phyloP scores from a whole-genome alignment of 345 rosid genomes.

The Populus pruinosa region DNA sequence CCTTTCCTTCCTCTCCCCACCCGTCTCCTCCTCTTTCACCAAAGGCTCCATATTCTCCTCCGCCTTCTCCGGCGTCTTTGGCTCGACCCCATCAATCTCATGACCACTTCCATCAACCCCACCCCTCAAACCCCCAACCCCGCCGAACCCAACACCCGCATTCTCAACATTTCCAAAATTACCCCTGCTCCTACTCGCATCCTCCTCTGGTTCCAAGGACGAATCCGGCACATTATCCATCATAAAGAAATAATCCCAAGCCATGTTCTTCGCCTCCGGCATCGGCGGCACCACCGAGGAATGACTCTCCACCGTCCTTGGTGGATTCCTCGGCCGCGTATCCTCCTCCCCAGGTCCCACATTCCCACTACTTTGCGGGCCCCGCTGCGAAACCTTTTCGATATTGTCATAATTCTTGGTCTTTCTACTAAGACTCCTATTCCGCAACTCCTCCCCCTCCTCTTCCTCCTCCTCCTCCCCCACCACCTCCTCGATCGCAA shows the following conservation, averaged over 20 bases:
- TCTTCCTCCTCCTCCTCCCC: constrained; percentile 45
- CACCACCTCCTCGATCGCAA: constrained; percentile 42
- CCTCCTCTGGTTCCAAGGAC: constrained; percentile 44
- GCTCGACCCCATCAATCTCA: constrained; percentile 35
- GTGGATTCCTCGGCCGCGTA: constrained; percentile 23
- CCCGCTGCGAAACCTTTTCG: constrained; percentile 19
- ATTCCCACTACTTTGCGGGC: constrained; percentile 15
- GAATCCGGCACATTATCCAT: constrained; percentile 59
- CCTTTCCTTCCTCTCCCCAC: constrained; percentile 20
- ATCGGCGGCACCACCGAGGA: constrained; percentile 39
- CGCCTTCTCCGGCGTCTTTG: constrained; percentile 59
- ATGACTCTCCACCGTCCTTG: constrained; percentile 32
- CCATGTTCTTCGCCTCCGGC: constrained; percentile 34
- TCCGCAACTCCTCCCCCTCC: constrained; percentile 45
- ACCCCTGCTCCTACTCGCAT: constrained; percentile 1
- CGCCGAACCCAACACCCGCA: constrained; percentile 10
- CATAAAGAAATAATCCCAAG: constrained; percentile 39
- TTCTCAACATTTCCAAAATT: constrained; percentile 12
- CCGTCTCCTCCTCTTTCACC: constrained; percentile 23
- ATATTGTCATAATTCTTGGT: constrained; percentile 17
- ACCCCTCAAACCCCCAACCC: constrained; percentile 7
- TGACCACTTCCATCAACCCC: constrained; percentile 13
- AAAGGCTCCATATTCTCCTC: constrained; percentile 17
- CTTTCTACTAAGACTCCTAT: constrained; percentile 13
- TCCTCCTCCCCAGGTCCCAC: constrained; percentile 30